Base-by-base conservation (phyloP, 106 monocot species). In the Dendrobium officinale region DNA sequence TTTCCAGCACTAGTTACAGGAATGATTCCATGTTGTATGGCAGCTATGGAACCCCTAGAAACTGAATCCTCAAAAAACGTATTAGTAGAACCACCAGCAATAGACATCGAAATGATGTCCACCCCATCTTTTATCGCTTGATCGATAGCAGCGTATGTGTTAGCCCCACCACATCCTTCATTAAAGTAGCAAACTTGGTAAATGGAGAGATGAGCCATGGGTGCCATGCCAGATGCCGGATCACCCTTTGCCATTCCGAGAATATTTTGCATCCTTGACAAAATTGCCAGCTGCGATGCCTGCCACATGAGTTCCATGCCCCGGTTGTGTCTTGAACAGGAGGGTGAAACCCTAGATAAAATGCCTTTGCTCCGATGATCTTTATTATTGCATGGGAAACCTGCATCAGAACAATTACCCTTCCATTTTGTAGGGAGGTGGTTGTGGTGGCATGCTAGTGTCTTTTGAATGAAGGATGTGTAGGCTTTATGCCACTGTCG, bases 401-500 rank as follows among this genome's bases (percentile, higher is more conserved):
- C 31, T 6, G 59, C 33, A 56, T 43, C 55, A 2, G 67, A n/a
- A 26, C 86, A 82, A 10, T 13, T 33, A 1, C 82, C 75, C 55
- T 74, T 78, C 82, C 82, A 86, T 42, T 73, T 73, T 16, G 58
- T 8, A 58, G n/a, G 58, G 20, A 2, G 56, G 37, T 45, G 13
- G 77, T 29, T 75, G 66, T 16, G 78, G 81, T 10, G 37, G 79
- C 74, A 86, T 79, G 16, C 41, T 64, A 7, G 33, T 7, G 37
- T 77, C 80, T n/a, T 3, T 75, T 64, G 80, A 88, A 88, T 19
- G 85, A 88, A 37, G 80, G 80, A 47, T 47, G 47, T 7, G 6
- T 7, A 47, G 47, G 9, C 47, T 47, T 58, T 15, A 58, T 58
- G 58, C 58, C 58, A 58, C 18, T 58, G 20, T 58, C 58, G 15